These are phyloP conservation scores for Colletotrichum caudatum DNA, from an alignment of 2,329 filamentous ascomycete species.

Conservation along the genomic window DNA sequence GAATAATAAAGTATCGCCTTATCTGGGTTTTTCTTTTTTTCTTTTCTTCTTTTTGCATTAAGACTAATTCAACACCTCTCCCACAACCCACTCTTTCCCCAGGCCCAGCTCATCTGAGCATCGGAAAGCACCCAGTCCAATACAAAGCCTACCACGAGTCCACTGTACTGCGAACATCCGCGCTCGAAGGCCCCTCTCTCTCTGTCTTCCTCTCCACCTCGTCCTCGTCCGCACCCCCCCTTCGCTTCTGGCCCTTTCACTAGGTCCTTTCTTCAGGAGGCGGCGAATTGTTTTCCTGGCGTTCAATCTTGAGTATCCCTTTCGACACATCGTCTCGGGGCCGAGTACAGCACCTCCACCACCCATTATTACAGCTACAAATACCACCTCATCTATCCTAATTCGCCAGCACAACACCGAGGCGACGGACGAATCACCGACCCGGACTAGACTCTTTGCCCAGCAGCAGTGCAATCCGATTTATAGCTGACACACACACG, in stretches of 20 bases:
- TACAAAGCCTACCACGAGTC: conserved; percentile 22
- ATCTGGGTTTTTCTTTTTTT: background rate
- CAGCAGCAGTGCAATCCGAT: conserved; percentile 15
- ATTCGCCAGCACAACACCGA: conserved; percentile 26
- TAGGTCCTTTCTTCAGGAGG: background rate
- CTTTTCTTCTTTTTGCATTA: conserved; percentile 10
- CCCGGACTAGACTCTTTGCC: conserved; percentile 14
- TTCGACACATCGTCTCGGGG: conserved; percentile 22
- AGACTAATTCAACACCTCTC: conserved; percentile 35
- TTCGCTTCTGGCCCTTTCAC: background rate
- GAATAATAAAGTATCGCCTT: conserved; percentile 25
- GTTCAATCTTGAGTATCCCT: background rate
- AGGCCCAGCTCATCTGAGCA: conserved; percentile 22
- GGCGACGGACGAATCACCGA: conserved; percentile 26
- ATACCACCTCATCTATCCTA: conserved; percentile 5
- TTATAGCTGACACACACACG: conserved; percentile 14
- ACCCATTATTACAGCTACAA: conserved; percentile 5
- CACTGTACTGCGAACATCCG: conserved; percentile 16
- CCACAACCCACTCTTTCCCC: conserved; percentile 22
- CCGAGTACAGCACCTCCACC: background rate
- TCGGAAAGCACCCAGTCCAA: conserved; percentile 16
- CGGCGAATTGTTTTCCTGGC: conserved; percentile 1
- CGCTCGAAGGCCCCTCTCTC: conserved; percentile 3
- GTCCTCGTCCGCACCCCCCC: background rate
- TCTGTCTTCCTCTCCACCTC: background rate